These are phyloP conservation scores for Podospora bellae-mahoneyi DNA, from an alignment of 495 filamentous ascomycete genomes.

Conservation along the genomic window DNA sequence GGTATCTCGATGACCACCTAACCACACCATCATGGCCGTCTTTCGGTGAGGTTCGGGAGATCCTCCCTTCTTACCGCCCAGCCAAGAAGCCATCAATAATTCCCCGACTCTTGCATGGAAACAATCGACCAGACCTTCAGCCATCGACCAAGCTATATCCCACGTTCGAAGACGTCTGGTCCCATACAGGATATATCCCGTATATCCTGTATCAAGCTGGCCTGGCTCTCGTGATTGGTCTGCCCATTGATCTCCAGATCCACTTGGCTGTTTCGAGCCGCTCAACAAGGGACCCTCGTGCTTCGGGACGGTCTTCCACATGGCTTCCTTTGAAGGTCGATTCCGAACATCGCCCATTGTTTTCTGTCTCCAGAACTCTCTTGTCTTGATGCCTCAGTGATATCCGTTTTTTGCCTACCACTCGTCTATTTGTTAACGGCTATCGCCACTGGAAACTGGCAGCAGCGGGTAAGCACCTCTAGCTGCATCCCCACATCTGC, in stretches of 20 bases:
- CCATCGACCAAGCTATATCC: neutral
- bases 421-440: neutral
- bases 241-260: neutral
- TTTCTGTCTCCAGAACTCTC: no score
- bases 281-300: neutral
- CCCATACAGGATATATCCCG: neutral
- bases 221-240: neutral
- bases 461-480: neutral
- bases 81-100: neutral
- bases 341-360: neutral
- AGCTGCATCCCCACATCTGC: neutral
- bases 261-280: neutral
- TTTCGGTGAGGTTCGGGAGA: neutral
- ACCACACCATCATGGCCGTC: neutral
- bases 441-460: neutral
- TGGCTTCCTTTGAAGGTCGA: neutral
- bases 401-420: neutral
- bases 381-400: neutral
- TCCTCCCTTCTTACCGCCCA: neutral
- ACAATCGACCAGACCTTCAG: no score
- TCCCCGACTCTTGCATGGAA: neutral
- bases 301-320: neutral
- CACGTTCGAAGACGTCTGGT: neutral
- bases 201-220: neutral
- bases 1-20: neutral